Evolutionary conservation across 2,329 filamentous ascomycete species (phyloP).

Genomic region (Ascochyta rabiei): DNA sequence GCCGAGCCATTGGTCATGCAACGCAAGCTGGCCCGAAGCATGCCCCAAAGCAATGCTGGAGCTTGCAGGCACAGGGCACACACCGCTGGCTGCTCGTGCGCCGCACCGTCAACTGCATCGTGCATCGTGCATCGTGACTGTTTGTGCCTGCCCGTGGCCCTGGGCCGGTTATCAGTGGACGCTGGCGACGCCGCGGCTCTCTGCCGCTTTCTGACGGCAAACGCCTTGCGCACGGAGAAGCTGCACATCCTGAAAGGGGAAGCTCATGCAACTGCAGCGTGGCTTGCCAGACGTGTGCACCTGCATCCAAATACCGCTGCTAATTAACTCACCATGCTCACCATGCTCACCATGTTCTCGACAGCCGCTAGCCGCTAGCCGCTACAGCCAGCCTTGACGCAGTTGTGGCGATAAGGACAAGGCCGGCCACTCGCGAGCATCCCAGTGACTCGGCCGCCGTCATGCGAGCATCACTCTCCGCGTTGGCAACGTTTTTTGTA

Average conservation of each 20-base stretch:
- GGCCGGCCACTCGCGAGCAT: conserved; percentile 28
- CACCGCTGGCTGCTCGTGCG: conserved; percentile 17
- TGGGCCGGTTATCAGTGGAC: conserved; percentile 14
- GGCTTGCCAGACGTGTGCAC: neutral
- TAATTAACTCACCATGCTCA: neutral
- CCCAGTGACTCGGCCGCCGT: conserved; percentile 30
- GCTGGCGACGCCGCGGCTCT: conserved; percentile 1
- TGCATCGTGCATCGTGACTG: too few relatives aligned
- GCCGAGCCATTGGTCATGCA: conserved; percentile 28
- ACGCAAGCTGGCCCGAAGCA: conserved; percentile 11
- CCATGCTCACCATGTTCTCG: conserved; percentile 9
- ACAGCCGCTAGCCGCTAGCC: conserved; percentile 23
- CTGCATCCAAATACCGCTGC: conserved; percentile 22
- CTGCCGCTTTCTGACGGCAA: conserved; percentile 6
- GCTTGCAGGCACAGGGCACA: conserved; percentile 9
- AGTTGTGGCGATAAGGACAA: conserved; percentile 36
- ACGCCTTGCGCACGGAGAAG: conserved; percentile 11
- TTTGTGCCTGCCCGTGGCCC: neutral
- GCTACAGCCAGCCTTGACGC: conserved; percentile 24
- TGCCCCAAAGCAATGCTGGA: conserved; percentile 9
- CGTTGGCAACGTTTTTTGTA: conserved; percentile 34
- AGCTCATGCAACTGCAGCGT: conserved; percentile 1
- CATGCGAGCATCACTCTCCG: conserved; percentile 31
- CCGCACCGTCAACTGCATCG: neutral
- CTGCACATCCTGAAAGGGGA: neutral